A percentile compares a stretch with the other conserved stretches of the same genome.
Conservation (phyloP, 2,329 filamentous ascomycete genomes). For the Curvularia lunata region DNA sequence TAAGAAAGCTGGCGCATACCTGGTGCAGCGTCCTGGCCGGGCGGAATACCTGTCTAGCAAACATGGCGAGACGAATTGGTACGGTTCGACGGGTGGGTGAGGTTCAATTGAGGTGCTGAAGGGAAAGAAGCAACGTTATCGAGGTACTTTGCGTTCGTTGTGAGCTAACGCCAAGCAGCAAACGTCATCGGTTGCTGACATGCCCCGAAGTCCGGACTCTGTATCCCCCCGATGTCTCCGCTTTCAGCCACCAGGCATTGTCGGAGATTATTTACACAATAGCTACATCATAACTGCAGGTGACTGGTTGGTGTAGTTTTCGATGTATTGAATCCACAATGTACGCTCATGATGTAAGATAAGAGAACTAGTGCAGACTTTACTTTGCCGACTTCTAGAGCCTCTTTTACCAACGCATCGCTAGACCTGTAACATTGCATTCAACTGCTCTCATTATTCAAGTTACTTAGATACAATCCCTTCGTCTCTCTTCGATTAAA, state of each 20-base stretch:
- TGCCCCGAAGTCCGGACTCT: slow-evolving; percentile 14
- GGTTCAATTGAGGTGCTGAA: slow-evolving; percentile 13
- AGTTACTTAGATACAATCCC: too few species aligned
- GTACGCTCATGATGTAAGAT: neutral
- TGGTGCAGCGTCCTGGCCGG: slow-evolving; percentile 51
- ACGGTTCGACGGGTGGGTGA: slow-evolving; percentile 9
- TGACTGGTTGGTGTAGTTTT: neutral
- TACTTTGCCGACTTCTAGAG: too few species aligned
- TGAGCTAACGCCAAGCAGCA: slow-evolving; percentile 33
- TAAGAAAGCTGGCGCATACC: slow-evolving; percentile 37
- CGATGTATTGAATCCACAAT: neutral
- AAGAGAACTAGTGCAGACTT: too few species aligned
- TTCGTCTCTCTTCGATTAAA: too few species aligned
- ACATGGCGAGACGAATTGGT: slow-evolving; percentile 50
- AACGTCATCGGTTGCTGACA: slow-evolving; percentile 32
- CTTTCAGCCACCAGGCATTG: neutral
- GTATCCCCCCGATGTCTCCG: neutral
- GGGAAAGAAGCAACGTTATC: slow-evolving; percentile 16
- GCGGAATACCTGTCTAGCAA: slow-evolving; percentile 52
- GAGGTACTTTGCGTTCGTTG: slow-evolving; percentile 15
- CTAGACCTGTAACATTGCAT: neutral
- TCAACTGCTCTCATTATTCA: too few species aligned
- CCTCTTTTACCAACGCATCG: neutral
- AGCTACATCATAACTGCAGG: neutral
- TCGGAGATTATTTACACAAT: neutral